Evolutionary conservation across 2,329 filamentous ascomycete species (phyloP).

Genomic region (Arthroderma sp.): DNA sequence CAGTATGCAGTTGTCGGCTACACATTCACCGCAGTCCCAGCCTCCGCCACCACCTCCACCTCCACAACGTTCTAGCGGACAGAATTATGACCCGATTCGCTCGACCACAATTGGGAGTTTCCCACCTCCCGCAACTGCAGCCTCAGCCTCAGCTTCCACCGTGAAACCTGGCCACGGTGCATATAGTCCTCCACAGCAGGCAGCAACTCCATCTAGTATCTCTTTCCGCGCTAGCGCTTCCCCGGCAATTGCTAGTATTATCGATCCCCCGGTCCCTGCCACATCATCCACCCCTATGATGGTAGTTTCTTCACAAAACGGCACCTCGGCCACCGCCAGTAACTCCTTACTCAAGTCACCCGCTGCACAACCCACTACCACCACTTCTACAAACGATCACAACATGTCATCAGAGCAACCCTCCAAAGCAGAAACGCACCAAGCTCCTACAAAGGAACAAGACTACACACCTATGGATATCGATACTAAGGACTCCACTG

Average conservation of each 20-base stretch:
- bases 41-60: conserved; percentile 30
- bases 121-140: conserved; percentile 24
- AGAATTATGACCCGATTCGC: conserved; percentile 81
- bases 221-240: conserved; percentile 66
- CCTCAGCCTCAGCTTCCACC: conserved; percentile 33
- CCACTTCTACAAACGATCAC: conserved; percentile 3
- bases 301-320: neutral
- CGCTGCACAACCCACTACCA: neutral
- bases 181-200: conserved; percentile 34
- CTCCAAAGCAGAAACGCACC: conserved; percentile 11
- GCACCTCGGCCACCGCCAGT: neutral
- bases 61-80: conserved; percentile 52
- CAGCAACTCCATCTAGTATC: conserved; percentile 30
- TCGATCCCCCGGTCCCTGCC: conserved; percentile 50
- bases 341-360: conserved; percentile 7
- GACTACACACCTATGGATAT: conserved; percentile 23
- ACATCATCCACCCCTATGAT: conserved; percentile 13
- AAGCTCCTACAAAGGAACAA: conserved; percentile 11
- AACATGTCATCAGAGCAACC: conserved; percentile 11
- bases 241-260: conserved; percentile 79
- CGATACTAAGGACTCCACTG: conserved; percentile 13
- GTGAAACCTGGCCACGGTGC: conserved; percentile 46
- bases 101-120: conserved; percentile 43
- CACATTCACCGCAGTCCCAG: conserved; percentile 7
- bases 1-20: neutral